Base-by-base conservation (phyloP, 169 alveolate species). In the Ichthyophthirius multifiliis region DNA sequence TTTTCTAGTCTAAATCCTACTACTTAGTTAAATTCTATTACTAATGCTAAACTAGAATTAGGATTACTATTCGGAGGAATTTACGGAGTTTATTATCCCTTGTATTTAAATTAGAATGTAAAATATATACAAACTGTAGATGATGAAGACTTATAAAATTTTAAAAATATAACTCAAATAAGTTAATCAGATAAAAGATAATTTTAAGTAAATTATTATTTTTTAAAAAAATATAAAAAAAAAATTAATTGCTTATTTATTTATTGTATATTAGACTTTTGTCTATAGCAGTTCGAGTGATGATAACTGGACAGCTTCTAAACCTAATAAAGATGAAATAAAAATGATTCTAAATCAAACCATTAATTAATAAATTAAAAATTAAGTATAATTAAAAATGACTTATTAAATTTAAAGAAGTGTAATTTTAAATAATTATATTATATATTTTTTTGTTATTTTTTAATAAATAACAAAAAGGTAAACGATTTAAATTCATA, bases 1-100 rank as follows among this genome's bases (percentile, higher is more conserved):
- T 91, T 88, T 71, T 85, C 92, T 43, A 73, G 89, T 34, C 76
- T 91, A 65, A 91, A 91, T 74, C 95, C 95, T 20, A 71, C 79
- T 16, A 43, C 80, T 5, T 4, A 62, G 45, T 16, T 30, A 3
- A 82, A 82, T 65, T 45, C 32, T 2, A 65, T 82, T 20, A 47
- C 45, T 12, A 64, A 71, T 46, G 88, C 78, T n/a, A 13, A 47
- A 2, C 43, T 82, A 12, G 0, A 13, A 13, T 63, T 82, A 15
- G 44, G 47, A 34, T 44, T 82, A 16, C 43, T 63, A 20, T 55
- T 67, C 20, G 20, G 18, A 35, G 62, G 46, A 1, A 5, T 35
- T 9, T 20, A 32, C 13, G 46, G 48, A 5, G 41, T 6, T 67
- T 37, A 34, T 34, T 67, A 67, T 9, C 7, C 20, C 12, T 39